Conservation (phyloP, 2,329 filamentous ascomycete genomes). For the Podosphaera leucotricha region DNA sequence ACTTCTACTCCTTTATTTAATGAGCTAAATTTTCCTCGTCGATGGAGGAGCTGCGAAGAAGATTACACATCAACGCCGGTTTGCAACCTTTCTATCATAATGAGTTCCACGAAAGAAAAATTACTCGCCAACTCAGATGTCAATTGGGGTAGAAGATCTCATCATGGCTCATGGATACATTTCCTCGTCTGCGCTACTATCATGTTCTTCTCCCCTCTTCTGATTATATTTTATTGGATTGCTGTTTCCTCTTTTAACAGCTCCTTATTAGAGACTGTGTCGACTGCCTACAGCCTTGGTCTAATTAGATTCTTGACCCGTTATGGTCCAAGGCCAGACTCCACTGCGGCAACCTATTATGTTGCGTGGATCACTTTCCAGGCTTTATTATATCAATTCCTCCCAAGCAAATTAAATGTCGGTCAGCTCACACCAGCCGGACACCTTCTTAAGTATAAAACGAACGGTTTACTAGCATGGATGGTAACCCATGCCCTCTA, state of each 20-base stretch:
- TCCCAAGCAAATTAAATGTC: constrained; percentile 15
- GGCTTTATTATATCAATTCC: constrained; percentile 14
- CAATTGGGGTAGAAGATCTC: constrained; percentile 9
- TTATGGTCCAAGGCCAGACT: constrained; percentile 4
- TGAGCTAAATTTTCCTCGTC: no score
- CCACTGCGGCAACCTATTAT: constrained; percentile 10
- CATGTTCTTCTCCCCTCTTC: constrained; percentile 7
- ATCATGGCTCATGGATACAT: constrained; percentile 11
- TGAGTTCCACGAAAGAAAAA: neutral
- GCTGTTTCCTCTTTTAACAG: constrained; percentile 8
- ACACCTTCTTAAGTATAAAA: constrained; percentile 20
- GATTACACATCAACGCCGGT: no score
- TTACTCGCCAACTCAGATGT: constrained; percentile 3
- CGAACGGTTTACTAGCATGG: constrained; percentile 22
- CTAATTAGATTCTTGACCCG: constrained; percentile 4
- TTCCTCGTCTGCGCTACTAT: constrained; percentile 8
- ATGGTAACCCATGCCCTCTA: constrained; percentile 18
- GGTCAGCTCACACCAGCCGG: constrained; percentile 22
- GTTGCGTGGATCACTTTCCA: constrained; percentile 17
- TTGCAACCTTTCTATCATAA: no score
- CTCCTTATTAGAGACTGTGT: constrained; percentile 5
- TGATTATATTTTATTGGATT: constrained; percentile 10
- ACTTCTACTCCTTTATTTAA: no score
- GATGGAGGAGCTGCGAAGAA: no score
- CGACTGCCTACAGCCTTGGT: constrained; percentile 3